Base-by-base conservation (phyloP, 164 flowering plant genomes). In the Vitis cinerea region DNA sequence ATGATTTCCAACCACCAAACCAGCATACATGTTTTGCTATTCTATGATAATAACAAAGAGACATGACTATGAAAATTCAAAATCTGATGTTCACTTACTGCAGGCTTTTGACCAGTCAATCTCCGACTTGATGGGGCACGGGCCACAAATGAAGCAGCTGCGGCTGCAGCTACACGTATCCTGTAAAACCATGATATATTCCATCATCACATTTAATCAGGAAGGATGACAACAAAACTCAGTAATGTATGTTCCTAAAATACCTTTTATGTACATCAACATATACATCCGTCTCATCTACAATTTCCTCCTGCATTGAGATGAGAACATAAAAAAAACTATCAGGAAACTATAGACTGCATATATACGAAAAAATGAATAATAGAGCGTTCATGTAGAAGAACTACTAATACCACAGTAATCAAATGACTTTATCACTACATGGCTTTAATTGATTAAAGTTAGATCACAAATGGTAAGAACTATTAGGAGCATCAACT, bases 181-280 rank as follows among this genome's bases (percentile, higher is more conserved):
- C 94, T 91, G 83, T 76, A 75, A 53, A 67, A 67, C 31, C 9
- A 5, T 61, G n/a, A 55, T 61, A 52, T 15, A 37, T 37, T 37
- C 44, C 44, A 37, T 37, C 44, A 37, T 23, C 4, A 37, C 44
- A 37, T 37, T 37, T 37, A 37, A 37, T 37, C 44, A 37, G 6
- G 44, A 37, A 37, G 44, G 44, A 37, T 37, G 44, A 37, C 44
- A 37, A 3, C 44, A 3, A 37, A 37, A 37, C 44, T 6, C 44
- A 37, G 44, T 37, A 37, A 37, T 3, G 5, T 12, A 19, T 13
- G 19, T 31, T n/a, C 17, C 59, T 72, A 9, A 10, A 1, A 12
- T 78, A 90, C 97, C 97, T 84, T 78, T 84, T 90, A 78, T 91
- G 97, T 15, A 91, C 97, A 78, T 91, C 97, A 67, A 90, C 84